These are phyloP conservation scores for Sungouiella blattae DNA, from an alignment of 805 yeast genomes.

Conservation along the genomic window DNA sequence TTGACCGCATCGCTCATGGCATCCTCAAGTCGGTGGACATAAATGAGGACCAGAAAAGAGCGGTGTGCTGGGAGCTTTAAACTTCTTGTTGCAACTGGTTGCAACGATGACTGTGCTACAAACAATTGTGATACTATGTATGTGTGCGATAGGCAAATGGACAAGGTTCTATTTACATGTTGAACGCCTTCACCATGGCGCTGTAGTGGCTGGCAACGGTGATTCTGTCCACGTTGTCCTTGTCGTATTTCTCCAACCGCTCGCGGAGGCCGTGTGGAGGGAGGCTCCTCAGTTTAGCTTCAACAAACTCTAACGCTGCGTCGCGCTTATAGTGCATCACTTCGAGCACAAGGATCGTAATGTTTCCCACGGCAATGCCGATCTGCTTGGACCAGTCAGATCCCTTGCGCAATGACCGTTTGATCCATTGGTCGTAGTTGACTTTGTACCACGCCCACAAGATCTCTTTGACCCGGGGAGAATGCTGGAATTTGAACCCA, in stretches of 20 bases:
- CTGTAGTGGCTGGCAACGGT: slow-evolving; percentile 13
- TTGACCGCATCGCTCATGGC: background rate
- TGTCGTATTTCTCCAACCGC: slow-evolving; percentile 18
- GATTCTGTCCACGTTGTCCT: slow-evolving; percentile 19
- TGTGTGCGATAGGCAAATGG: too few relatives aligned
- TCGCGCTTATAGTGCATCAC: slow-evolving; percentile 34
- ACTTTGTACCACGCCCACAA: slow-evolving; percentile 58
- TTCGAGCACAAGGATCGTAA: slow-evolving; percentile 39
- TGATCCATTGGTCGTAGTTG: slow-evolving; percentile 51
- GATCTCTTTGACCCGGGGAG: slow-evolving; percentile 24
- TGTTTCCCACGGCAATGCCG: slow-evolving; percentile 40
- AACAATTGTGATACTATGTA: too few relatives aligned
- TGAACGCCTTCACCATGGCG: background rate
- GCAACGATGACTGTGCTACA: too few relatives aligned
- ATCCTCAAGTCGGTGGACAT: slow-evolving; percentile 1
- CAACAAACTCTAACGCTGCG: slow-evolving; percentile 28
- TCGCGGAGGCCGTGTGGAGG: slow-evolving; percentile 39
- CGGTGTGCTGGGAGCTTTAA: too few relatives aligned
- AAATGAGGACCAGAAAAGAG: too few relatives aligned
- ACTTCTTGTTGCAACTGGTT: too few relatives aligned
- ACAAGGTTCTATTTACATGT: background rate
- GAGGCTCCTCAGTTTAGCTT: slow-evolving; percentile 24
- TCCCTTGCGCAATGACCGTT: slow-evolving; percentile 44
- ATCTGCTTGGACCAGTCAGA: slow-evolving; percentile 46
- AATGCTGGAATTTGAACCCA: slow-evolving; percentile 44